These are phyloP conservation scores for Lagenaria siceraria DNA, from an alignment of 306 rosid species.

Conservation along the genomic window DNA sequence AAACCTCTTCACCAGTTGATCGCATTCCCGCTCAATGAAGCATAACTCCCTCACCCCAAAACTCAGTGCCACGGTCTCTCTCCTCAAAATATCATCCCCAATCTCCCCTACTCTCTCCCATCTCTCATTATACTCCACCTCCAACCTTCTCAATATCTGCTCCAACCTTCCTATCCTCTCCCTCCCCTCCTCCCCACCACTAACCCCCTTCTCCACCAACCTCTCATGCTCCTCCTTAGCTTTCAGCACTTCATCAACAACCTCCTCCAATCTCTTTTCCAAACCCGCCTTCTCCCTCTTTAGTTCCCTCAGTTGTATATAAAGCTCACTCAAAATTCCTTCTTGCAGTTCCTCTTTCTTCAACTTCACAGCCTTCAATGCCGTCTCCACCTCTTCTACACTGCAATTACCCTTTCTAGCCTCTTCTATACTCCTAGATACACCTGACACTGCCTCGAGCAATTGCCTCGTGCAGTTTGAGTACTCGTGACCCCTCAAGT, in stretches of 20 bases:
- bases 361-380: conserved; percentile 40
- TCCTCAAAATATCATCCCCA: conserved; percentile 43
- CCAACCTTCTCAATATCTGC: conserved; percentile 37
- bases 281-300: conserved; percentile 26
- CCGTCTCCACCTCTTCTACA: conserved; percentile 24
- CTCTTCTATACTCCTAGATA: conserved; percentile 40
- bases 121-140: conserved; percentile 35
- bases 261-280: conserved; percentile 26
- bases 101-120: conserved; percentile 49
- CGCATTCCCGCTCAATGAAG: conserved; percentile 79
- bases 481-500: conserved; percentile 27
- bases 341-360: conserved; percentile 38
- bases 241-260: conserved; percentile 27
- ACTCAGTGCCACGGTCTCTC: conserved; percentile 58
- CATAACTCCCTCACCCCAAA: conserved; percentile 63
- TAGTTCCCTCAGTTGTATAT: conserved; percentile 34
- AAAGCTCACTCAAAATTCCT: conserved; percentile 33
- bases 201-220: conserved; percentile 18
- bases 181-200: conserved; percentile 20
- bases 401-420: conserved; percentile 41
- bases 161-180: conserved; percentile 29
- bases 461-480: conserved; percentile 34
- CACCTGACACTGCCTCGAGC: conserved; percentile 33
- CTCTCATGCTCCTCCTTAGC: conserved; percentile 27
- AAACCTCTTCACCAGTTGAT: conserved; percentile 53